Percentiles rank a stretch among this genome's conserved stretches.
These are phyloP conservation scores for Herpetomonas samuelpessoai DNA, from an alignment of 208 protist species.

Conservation along the genomic window DNA sequence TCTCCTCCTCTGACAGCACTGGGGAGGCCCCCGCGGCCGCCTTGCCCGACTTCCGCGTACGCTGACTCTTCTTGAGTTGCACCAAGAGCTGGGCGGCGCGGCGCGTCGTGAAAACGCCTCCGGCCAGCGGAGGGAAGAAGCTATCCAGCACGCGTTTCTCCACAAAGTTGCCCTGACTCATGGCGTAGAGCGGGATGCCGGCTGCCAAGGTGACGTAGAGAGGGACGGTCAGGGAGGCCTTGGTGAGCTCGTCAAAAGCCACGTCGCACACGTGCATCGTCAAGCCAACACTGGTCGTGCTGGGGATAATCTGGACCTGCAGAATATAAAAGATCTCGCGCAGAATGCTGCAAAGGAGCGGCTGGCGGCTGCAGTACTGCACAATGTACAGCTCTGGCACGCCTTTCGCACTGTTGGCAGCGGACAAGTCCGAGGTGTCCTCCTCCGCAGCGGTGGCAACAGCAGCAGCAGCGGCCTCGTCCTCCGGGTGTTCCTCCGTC, in stretches of 20 bases:
- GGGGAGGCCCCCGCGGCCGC: not conserved
- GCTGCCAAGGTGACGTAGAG: slow-evolving; percentile 66
- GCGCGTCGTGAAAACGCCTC: slow-evolving; percentile 47
- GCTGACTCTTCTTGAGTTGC: slow-evolving; percentile 2
- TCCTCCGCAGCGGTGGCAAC: not conserved
- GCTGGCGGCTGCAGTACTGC: slow-evolving; percentile 18
- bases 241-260: slow-evolving; percentile 69
- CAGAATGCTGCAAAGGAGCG: slow-evolving; percentile 18
- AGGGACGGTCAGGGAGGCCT: slow-evolving; percentile 27
- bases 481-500: slow-evolving; percentile 11
- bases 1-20: slow-evolving; percentile 9
- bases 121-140: slow-evolving; percentile 77
- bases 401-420: slow-evolving; percentile 5
- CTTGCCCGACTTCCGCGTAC: slow-evolving; percentile 15
- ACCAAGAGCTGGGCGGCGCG: slow-evolving; percentile 29
- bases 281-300: slow-evolving; percentile 54
- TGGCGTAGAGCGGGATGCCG: slow-evolving; percentile 72
- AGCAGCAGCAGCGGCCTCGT: not conserved
- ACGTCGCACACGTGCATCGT: slow-evolving; percentile 87
- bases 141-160: slow-evolving; percentile 87
- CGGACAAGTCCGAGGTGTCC: not conserved
- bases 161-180: slow-evolving; percentile 83
- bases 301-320: slow-evolving; percentile 61
- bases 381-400: slow-evolving; percentile 8
- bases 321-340: slow-evolving; percentile 66